Evolutionary conservation across 257 asterid species (phyloP).

Genomic region (Nicotiana noctiflora): DNA sequence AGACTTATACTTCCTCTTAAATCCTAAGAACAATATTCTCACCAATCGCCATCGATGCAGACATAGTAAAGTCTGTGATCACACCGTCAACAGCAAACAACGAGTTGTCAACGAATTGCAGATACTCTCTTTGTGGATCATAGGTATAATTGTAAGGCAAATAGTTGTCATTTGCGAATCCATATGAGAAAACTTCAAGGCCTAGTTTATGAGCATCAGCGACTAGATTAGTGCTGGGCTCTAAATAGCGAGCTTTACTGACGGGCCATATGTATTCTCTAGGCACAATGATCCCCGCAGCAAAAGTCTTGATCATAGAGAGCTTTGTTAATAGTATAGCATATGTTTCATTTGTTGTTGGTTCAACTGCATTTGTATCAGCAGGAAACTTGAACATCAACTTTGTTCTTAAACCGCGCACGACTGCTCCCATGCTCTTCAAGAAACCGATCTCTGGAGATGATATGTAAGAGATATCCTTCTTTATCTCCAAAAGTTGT

Average conservation of each 20-base stretch:
- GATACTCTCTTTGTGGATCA: slow-evolving; percentile 73
- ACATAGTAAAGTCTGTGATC: slow-evolving; percentile 69
- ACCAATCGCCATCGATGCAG: slow-evolving; percentile 86
- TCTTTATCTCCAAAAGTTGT: slow-evolving; percentile 17
- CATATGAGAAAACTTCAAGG: slow-evolving; percentile 58
- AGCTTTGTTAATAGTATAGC: slow-evolving; percentile 42
- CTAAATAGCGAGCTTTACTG: slow-evolving; percentile 32
- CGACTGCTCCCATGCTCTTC: slow-evolving; percentile 41
- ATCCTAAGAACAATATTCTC: neutral
- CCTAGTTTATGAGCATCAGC: slow-evolving; percentile 77
- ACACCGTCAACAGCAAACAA: slow-evolving; percentile 81
- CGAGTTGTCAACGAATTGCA: slow-evolving; percentile 51
- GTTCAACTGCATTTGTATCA: slow-evolving; percentile 37
- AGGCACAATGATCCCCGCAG: slow-evolving; percentile 76
- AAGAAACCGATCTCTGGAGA: slow-evolving; percentile 92
- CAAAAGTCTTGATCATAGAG: slow-evolving; percentile 54
- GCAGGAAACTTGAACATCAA: slow-evolving; percentile 42
- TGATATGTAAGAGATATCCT: slow-evolving; percentile 58
- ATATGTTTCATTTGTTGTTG: slow-evolving; percentile 52
- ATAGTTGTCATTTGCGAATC: slow-evolving; percentile 66
- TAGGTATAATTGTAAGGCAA: slow-evolving; percentile 78
- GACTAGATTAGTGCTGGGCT: slow-evolving; percentile 59
- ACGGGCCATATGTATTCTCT: slow-evolving; percentile 78
- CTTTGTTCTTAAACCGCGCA: slow-evolving; percentile 39
- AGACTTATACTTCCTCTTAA: neutral